Evolutionary conservation across 2,329 filamentous ascomycete species (phyloP).

Genomic region (Xylaria sp.): DNA sequence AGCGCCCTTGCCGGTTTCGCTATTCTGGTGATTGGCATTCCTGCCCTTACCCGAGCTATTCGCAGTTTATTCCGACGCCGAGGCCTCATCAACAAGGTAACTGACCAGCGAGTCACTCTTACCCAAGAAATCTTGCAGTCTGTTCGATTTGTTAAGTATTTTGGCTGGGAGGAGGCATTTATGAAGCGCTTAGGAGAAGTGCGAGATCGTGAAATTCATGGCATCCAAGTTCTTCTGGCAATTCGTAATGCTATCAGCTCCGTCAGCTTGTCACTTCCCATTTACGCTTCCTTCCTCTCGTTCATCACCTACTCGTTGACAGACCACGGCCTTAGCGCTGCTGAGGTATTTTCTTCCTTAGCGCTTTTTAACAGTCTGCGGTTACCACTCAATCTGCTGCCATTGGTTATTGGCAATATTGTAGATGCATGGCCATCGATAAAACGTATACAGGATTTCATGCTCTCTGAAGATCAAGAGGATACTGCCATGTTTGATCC

Average conservation of each 20-base stretch:
- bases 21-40: constrained; percentile 78
- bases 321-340: constrained; percentile 72
- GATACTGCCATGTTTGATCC: constrained; percentile 67
- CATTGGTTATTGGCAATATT: constrained; percentile 84
- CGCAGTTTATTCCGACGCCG: constrained; percentile 77
- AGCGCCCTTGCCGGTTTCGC: constrained; percentile 88
- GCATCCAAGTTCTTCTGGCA: constrained; percentile 82
- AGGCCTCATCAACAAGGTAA: constrained; percentile 86
- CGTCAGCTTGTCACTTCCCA: constrained; percentile 82
- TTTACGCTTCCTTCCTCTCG: constrained; percentile 93
- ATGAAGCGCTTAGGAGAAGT: constrained; percentile 76
- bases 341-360: constrained; percentile 87
- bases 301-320: constrained; percentile 82
- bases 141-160: constrained; percentile 94
- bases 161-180: constrained; percentile 93
- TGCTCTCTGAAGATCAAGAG: constrained; percentile 82
- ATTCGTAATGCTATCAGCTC: constrained; percentile 87
- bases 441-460: constrained; percentile 83
- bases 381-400: constrained; percentile 87
- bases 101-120: constrained; percentile 87
- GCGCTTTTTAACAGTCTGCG: constrained; percentile 92
- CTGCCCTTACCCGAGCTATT: constrained; percentile 78
- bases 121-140: constrained; percentile 92
- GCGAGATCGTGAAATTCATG: constrained; percentile 75
- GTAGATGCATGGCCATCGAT: constrained; percentile 89